A percentile compares a stretch with the other conserved stretches of the same genome.
Evolutionary conservation across 78 protist genomes (phyloP).

Genomic region (Cavenderia fasciculata): DNA sequence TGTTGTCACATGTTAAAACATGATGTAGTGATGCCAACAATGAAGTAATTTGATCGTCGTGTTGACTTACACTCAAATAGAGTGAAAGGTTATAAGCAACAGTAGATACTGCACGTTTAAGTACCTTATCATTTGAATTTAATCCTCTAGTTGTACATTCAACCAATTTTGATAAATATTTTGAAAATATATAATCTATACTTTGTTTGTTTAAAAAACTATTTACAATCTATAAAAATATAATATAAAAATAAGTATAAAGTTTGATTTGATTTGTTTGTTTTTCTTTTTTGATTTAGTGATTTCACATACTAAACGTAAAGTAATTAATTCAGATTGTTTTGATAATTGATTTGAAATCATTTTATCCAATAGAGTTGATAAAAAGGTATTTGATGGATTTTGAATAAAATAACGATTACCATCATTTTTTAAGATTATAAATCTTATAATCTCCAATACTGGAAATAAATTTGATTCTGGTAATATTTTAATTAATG

Average conservation of each 20-base stretch:
- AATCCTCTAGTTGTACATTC: slow-evolving; percentile 24
- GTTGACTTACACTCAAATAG: neutral
- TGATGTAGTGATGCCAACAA: slow-evolving; percentile 18
- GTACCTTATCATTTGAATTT: slow-evolving; percentile 21
- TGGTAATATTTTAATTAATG: neutral
- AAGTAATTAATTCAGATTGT: slow-evolving; percentile 14
- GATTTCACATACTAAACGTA: slow-evolving; percentile 10
- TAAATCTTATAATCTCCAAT: slow-evolving; percentile 17
- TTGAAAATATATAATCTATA: slow-evolving; percentile 11
- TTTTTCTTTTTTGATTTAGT: neutral
- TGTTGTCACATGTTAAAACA: neutral
- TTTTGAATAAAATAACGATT: slow-evolving; percentile 18
- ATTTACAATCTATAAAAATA: slow-evolving; percentile 6
- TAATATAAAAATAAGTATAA: neutral
- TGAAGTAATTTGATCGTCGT: slow-evolving; percentile 11
- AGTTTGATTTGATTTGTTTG: neutral
- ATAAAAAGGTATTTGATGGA: neutral
- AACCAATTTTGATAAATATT: neutral
- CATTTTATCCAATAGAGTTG: neutral
- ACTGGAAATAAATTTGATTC: slow-evolving; percentile 32
- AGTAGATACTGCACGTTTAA: slow-evolving; percentile 31
- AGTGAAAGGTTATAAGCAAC: slow-evolving; percentile 25
- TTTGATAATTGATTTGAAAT: neutral
- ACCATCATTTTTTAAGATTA: slow-evolving; percentile 4
- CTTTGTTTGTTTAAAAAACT: slow-evolving; percentile 21